Conservation (phyloP, 768 basidiomycete species). For the Auriscalpium microsporum region DNA sequence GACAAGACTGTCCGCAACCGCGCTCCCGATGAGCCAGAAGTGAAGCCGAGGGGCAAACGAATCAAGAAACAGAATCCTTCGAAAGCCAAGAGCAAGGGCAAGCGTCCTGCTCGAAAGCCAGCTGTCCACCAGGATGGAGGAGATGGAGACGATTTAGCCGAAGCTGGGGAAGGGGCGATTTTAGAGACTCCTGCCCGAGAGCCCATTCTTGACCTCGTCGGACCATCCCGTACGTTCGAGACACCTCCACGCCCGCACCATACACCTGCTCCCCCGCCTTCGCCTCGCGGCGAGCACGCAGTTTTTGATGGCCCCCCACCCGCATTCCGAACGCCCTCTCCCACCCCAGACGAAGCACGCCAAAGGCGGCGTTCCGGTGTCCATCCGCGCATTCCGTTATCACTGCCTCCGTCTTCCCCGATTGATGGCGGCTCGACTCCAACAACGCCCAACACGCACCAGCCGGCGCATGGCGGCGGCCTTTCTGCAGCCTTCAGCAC, state of each 20-base stretch:
- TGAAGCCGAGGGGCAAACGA: neutral
- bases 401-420: neutral
- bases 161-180: too few species aligned
- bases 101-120: neutral
- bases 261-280: too few species aligned
- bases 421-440: neutral
- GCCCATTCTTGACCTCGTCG: too few species aligned
- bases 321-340: neutral
- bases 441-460: neutral
- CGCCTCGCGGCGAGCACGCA: too few species aligned
- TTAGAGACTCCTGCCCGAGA: too few species aligned
- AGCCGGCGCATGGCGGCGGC: neutral
- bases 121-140: too few species aligned
- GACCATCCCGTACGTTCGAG: too few species aligned
- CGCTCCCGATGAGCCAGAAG: neutral
- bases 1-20: conserved; percentile 13
- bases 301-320: too few species aligned
- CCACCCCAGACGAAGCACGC: conserved; percentile 4
- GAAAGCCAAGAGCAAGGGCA: conserved; percentile 6
- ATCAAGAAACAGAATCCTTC: neutral
- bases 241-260: too few species aligned
- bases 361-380: neutral
- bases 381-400: neutral
- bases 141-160: too few species aligned
- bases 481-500: neutral